These are phyloP conservation scores for Dothideomycetes sp. DNA, from an alignment of 2,329 filamentous ascomycete species.

Conservation along the genomic window DNA sequence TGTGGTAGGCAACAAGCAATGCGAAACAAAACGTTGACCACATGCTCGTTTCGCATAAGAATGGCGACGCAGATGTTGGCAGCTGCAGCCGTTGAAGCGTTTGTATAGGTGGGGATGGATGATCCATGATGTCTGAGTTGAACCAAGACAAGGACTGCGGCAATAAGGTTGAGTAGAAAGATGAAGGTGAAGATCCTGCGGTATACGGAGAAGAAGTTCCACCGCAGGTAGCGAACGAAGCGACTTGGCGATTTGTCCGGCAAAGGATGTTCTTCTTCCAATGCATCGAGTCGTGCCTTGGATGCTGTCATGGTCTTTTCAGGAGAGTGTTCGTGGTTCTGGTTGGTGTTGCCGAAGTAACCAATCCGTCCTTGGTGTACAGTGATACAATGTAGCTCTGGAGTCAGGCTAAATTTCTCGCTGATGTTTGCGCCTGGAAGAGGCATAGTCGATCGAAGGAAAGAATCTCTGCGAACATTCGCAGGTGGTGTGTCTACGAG, in stretches of 20 bases:
- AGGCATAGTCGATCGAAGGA: too few relatives aligned
- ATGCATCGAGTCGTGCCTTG: constrained; percentile 11
- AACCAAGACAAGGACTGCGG: constrained; percentile 1
- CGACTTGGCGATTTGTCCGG: constrained; percentile 10
- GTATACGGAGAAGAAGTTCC: constrained; percentile 21
- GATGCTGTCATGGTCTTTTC: constrained; percentile 11
- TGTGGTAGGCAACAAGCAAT: constrained; percentile 2
- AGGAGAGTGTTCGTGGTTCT: not conserved
- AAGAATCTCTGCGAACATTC: too few relatives aligned
- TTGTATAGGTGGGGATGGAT: constrained; percentile 13
- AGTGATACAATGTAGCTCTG: too few relatives aligned
- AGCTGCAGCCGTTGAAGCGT: constrained; percentile 9
- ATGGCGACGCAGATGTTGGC: constrained; percentile 7
- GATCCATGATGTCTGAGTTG: not conserved
- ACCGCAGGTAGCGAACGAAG: constrained; percentile 11
- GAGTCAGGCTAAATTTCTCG: too few relatives aligned
- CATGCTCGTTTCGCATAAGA: constrained; percentile 6
- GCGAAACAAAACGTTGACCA: constrained; percentile 7
- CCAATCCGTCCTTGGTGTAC: too few relatives aligned
- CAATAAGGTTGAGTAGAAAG: constrained; percentile 18
- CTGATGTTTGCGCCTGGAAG: too few relatives aligned
- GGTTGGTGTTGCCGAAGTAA: not conserved
- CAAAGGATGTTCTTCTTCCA: constrained; percentile 13
- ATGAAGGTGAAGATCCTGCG: constrained; percentile 19
- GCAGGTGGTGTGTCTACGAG: too few relatives aligned